Base-by-base conservation (phyloP, 1,284 basidiomycete genomes). In the Cronartium ribicola region DNA sequence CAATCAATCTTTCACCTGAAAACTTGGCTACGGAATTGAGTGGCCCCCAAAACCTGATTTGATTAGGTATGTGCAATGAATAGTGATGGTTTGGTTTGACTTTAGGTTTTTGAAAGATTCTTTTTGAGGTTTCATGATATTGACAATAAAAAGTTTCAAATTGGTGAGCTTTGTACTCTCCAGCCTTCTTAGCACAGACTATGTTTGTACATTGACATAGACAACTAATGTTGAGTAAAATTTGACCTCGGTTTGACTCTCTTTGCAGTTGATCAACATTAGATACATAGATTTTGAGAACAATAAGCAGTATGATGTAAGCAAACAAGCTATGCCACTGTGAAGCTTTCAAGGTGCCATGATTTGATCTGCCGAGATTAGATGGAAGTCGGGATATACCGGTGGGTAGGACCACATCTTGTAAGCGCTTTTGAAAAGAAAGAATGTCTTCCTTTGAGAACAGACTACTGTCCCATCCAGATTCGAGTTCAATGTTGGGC, bases 71-170 rank as follows among this genome's bases (percentile, higher is more conserved):
- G 46, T 71, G 68, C 13, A 71, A 46, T 51, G 68, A 17, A 40
- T 36, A 71, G 39, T 71, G 68, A 36, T 71, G 68, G 41, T 71
- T 71, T 29, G 68, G 68, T 39, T 71, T 39, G 17, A 71, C 20
- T 41, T 48, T 48, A 43, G 46, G 37, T n/a, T 48, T 48, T 10
- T 43, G 8, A 20, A 71, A 71, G 0, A 71, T 41, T 17, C 36
- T 14, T 14, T 39, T 29, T 44, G 44, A 22, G 3, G 61, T 22
- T 10, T 63, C 44, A 7, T n/a, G 22, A 39, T 64, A 71, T 20
- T 40, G 20, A 29, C 48, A 37, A 48, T 64, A 71, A 29, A 37
- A 6, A 8, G 0, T 39, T 62, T 63, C 43, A 22, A 64, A 71
- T 39, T 17, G 60, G 6, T 40, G 48, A 7, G 4, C 5, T 17